Base-by-base conservation (phyloP, 306 rosid species). In the Biancaea sappan region DNA sequence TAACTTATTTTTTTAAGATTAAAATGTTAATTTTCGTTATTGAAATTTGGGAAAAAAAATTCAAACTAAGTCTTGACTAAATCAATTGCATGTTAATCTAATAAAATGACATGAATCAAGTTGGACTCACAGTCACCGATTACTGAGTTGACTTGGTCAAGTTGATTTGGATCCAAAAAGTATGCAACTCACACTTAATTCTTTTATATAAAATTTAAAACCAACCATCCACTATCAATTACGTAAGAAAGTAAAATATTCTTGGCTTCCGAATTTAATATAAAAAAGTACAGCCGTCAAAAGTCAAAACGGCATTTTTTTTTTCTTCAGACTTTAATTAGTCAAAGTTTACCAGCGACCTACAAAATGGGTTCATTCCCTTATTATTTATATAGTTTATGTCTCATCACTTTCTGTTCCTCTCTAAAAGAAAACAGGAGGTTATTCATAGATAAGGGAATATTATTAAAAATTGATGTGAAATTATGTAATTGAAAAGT, bases 261-360 rank as follows among this genome's bases (percentile, higher is more conserved):
- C n/a, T n/a, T 10, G 38, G 57, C 28, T 66, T 66, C 12, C n/a
- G 1, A 11, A 8, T 10, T 19, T 41, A 44, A n/a, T 67, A 18
- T 18, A 8, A 25, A 44, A 14, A 24, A 8, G 12, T 28, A 48
- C 11, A 67, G 40, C 71, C 48, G 35, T 57, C 71, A 47, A 24
- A 48, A 74, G 71, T 62, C 71, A 54, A 62, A 24, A 47, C 6
- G 13, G 5, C 14, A 18, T 16, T 28, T 61, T 66, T 28, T 4
- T 64, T 5, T 6, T 32, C 24, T 24, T 5, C 46, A n/a, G n/a
- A n/a, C 19, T 34, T 8, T 43, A 8, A 5, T 44, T 46, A n/a
- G 83, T 82, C 86, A 82, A 82, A 76, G 21, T 75, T 64, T 73
- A 66, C 72, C 43, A 59, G 74, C 76, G n/a, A n/a, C n/a, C n/a